Evolutionary conservation across 2,329 filamentous ascomycete species (phyloP), one percentile per base, ranked within the genome.

Genomic region (Fusarium sp.): DNA sequence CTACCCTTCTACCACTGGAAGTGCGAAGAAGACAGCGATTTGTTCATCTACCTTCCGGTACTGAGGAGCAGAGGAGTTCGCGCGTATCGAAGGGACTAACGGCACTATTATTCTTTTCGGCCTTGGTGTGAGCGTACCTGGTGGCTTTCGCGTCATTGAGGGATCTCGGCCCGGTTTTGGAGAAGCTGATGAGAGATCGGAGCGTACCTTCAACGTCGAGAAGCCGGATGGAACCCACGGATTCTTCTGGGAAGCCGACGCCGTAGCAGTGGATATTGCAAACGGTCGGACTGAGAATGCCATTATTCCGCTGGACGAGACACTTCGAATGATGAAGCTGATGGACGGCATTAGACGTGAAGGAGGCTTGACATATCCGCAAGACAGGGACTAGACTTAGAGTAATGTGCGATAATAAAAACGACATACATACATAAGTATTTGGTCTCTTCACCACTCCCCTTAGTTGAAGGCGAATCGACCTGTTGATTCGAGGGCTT

Each of bases 231-330:
- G 52, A 4, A 67, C 65, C 1, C 1, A 67, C 9, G 65, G 65
- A 0, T 67, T 67, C 2, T 67, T 64, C 11, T 67, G 65, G 65
- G 65, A 67, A n/a, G 65, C 65, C 2, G 64, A 67, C 28, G 58
- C 65, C 23, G 64, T 67, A 6, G 65, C 65, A 1, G 46, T 36
- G 10, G 64, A 67, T 2, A 67, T 67, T 7, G 65, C 3, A 59
- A 36, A 40, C 1, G 80, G 81, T 0, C 76, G 72, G 47, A 77
- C 74, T n/a, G 76, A 85, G 70, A 84, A 79, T 59, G 72, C 70
- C 0, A 76, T 81, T 7, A 82, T 86, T 79, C 83, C 84, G 0
- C 81, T 81, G 78, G 74, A 77, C 0, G 84, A 86, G 73, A 85
- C 84, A 0, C 51, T 86, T 13, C 78, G 81, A 1, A 77, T 86